Conservation (phyloP, 768 basidiomycete genomes). For the Trametes maxima region DNA sequence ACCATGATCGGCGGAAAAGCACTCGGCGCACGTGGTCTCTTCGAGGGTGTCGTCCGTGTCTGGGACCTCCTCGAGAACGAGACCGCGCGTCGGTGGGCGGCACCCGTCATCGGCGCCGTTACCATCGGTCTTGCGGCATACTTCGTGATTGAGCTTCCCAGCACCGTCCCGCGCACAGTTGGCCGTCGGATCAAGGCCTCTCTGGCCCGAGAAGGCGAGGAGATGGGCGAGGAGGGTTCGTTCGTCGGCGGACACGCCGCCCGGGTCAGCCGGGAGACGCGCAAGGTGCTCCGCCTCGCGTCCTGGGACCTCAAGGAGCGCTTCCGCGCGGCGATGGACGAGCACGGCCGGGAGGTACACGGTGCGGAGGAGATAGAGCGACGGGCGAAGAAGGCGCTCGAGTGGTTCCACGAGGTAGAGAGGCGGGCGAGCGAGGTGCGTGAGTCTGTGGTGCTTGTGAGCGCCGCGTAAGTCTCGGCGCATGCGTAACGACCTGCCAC, state of each 20-base stretch:
- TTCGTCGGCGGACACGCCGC: slow-evolving; percentile 70
- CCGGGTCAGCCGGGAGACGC: slow-evolving; percentile 80
- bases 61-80: slow-evolving; percentile 83
- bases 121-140: slow-evolving; percentile 77
- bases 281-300: slow-evolving; percentile 90
- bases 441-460: slow-evolving; percentile 23
- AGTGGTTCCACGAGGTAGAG: slow-evolving; percentile 65
- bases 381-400: slow-evolving; percentile 67
- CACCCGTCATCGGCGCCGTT: slow-evolving; percentile 78
- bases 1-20: slow-evolving; percentile 89
- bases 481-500: neutral
- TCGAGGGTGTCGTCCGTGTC: slow-evolving; percentile 78
- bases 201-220: slow-evolving; percentile 52
- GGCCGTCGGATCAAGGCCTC: slow-evolving; percentile 79
- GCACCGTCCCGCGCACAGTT: slow-evolving; percentile 84
- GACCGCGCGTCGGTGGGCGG: slow-evolving; percentile 81
- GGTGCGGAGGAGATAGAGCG: slow-evolving; percentile 75
- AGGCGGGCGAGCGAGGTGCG: slow-evolving; percentile 48
- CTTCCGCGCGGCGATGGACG: slow-evolving; percentile 81
- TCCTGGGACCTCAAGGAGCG: slow-evolving; percentile 88
- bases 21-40: slow-evolving; percentile 69
- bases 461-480: slow-evolving; percentile 1
- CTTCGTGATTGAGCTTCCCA: slow-evolving; percentile 84
- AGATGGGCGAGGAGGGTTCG: slow-evolving; percentile 47
- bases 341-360: slow-evolving; percentile 73